Base-by-base conservation (phyloP, 1,284 basidiomycete species). In the Pseudomicrostroma phylloplanum region DNA sequence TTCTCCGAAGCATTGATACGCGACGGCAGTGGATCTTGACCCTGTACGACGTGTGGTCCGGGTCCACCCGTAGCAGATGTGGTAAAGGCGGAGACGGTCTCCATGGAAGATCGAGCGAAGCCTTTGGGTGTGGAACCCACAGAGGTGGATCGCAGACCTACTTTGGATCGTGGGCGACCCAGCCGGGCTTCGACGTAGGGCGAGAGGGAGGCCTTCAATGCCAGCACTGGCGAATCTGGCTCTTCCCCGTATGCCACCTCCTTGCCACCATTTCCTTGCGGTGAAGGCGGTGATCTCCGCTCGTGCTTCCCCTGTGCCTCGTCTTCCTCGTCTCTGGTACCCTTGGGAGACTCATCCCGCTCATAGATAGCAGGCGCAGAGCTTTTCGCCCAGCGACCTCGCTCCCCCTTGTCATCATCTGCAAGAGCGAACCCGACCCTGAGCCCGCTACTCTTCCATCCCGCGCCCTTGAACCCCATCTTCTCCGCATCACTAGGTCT, bases 391-490 rank as follows among this genome's bases (percentile, higher is more conserved):
- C 30, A 36, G 30, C 30, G 30, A 36, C 30, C 30, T 36, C 30
- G 3, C 4, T 9, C 9, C 3, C 3, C 30, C 4, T 36, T 9
- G 30, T 36, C 30, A 9, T 36, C 9, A 9, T 36, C 30, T 36
- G 4, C 30, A 9, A 36, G 30, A 3, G 30, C 30, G 9, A 36
- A 36, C 30, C 30, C 30, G 30, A 36, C 30, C 9, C 30, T 36
- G 30, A 36, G 30, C 4, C 30, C 17, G 46, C 46, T 48, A 23
- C n/a, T n/a, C 23, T 23, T n/a, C 46, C 46, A 48, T 48, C 46
- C 46, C 46, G 46, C 46, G 3, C 46, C 46, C 46, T 23, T 48
- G 46, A n/a, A 48, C 46, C 46, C 46, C n/a, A 48, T n/a, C n/a
- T n/a, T n/a, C 46, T 48, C 46, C 12, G 46, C 46, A n/a, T 48